Evolutionary conservation across 768 basidiomycete genomes (phyloP).

Genomic region (Saitozyma podzolica): DNA sequence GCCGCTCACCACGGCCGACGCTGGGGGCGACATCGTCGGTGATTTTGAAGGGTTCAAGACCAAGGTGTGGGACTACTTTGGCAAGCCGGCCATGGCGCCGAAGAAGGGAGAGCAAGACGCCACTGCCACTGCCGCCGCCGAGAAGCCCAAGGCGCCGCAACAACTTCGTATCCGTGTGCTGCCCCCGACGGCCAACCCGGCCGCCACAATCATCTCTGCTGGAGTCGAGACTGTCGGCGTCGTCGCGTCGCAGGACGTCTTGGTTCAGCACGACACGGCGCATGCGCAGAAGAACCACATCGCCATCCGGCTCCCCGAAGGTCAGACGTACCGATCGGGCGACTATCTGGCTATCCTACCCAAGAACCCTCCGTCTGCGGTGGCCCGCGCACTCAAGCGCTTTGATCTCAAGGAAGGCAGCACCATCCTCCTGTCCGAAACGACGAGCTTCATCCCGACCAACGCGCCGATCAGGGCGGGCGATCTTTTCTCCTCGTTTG

Average conservation of each 20-base stretch:
- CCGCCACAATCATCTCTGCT: too few species aligned
- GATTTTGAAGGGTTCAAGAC: conserved; percentile 55
- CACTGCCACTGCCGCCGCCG: not conserved
- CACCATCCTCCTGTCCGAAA: not conserved
- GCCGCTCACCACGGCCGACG: not conserved
- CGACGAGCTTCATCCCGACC: not conserved
- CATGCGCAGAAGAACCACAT: conserved; percentile 13
- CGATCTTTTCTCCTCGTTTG: not conserved
- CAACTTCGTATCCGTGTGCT: not conserved
- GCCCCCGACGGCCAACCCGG: too few species aligned
- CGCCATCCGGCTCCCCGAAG: conserved; percentile 16
- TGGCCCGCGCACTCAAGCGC: not conserved
- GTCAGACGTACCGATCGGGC: conserved; percentile 54
- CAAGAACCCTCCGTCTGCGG: conserved; percentile 6
- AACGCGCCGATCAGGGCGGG: not conserved
- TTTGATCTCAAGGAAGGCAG: not conserved
- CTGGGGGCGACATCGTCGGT: not conserved
- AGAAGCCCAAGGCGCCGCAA: not conserved
- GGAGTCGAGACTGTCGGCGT: too few species aligned
- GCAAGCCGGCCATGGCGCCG: too few species aligned
- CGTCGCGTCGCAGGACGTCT: too few species aligned
- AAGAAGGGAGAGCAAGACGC: not conserved
- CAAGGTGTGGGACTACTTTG: conserved; percentile 48
- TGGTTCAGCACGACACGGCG: too few species aligned
- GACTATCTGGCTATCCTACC: conserved; percentile 58